A percentile compares a stretch with the other conserved stretches of the same genome.
Evolutionary conservation across 2,329 filamentous ascomycete genomes (phyloP).

Genomic region (Nannizziopsis arthrosporioides): DNA sequence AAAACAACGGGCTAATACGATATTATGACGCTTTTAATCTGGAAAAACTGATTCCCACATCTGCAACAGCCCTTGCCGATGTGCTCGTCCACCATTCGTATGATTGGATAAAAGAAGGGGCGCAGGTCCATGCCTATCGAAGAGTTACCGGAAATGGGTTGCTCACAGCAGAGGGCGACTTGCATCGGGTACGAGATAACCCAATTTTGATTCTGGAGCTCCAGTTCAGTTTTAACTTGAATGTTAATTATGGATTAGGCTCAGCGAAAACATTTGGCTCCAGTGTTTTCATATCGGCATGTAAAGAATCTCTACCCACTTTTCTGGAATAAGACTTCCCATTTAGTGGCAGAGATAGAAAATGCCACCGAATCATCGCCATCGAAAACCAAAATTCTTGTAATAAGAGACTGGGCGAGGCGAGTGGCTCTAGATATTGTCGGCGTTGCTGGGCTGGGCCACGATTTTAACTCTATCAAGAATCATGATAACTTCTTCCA

Average conservation of each 20-base stretch:
- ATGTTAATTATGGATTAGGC: background rate
- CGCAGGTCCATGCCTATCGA: constrained; percentile 33
- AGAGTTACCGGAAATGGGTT: constrained; percentile 33
- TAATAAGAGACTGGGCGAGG: constrained; percentile 53
- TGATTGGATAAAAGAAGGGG: constrained; percentile 55
- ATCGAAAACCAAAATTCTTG: constrained; percentile 36
- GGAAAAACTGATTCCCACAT: constrained; percentile 52
- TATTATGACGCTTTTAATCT: constrained; percentile 52
- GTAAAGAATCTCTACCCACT: constrained; percentile 72
- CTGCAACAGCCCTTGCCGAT: constrained; percentile 56
- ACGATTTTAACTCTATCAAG: constrained; percentile 56
- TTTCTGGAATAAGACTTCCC: constrained; percentile 67
- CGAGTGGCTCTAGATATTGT: constrained; percentile 65
- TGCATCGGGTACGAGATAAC: constrained; percentile 53
- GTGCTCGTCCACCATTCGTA: constrained; percentile 58
- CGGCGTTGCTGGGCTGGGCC: constrained; percentile 57
- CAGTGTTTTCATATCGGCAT: constrained; percentile 75
- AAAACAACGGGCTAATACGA: constrained; percentile 57
- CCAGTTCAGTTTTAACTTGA: background rate
- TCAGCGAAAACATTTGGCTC: constrained; percentile 66
- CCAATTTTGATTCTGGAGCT: background rate
- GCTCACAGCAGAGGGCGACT: constrained; percentile 77
- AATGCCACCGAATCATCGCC: constrained; percentile 29
- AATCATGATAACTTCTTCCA: constrained; percentile 45
- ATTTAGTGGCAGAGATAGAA: constrained; percentile 53